Conservation (phyloP, 2,329 filamentous ascomycete genomes). For the Diaporthe vaccinii region DNA sequence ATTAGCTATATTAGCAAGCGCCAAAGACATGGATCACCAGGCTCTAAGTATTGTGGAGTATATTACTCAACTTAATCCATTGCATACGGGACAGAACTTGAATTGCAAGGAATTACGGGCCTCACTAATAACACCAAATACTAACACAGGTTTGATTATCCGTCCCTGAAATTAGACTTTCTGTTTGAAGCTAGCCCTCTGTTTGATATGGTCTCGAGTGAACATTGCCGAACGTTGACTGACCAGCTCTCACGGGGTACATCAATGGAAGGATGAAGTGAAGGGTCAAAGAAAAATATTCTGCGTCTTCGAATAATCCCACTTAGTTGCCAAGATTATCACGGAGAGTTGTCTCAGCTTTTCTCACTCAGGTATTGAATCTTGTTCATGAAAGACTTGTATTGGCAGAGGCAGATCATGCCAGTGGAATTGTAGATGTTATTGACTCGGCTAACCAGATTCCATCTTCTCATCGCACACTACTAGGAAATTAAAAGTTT, state of each 20-base stretch:
- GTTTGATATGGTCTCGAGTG: background rate
- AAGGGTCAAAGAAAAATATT: background rate
- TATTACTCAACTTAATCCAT: background rate
- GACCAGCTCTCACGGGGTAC: background rate
- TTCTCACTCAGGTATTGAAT: background rate
- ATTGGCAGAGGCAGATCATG: background rate
- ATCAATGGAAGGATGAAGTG: background rate
- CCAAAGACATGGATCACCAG: background rate
- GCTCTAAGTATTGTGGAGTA: background rate
- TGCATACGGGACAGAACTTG: background rate
- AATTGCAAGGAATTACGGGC: background rate
- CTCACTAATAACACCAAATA: background rate
- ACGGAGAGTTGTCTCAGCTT: background rate
- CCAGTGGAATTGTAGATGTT: background rate
- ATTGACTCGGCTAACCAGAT: background rate
- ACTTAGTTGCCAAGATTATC: background rate
- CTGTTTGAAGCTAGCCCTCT: background rate
- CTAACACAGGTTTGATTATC: background rate
- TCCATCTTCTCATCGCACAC: background rate
- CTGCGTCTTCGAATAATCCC: background rate
- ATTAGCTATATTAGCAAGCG: background rate
- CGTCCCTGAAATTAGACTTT: background rate
- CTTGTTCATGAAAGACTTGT: background rate
- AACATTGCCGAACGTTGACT: background rate
- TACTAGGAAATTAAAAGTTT: background rate